These are phyloP conservation scores for Pisolithus thermaeus DNA, from an alignment of 1,284 basidiomycete genomes.

Conservation along the genomic window DNA sequence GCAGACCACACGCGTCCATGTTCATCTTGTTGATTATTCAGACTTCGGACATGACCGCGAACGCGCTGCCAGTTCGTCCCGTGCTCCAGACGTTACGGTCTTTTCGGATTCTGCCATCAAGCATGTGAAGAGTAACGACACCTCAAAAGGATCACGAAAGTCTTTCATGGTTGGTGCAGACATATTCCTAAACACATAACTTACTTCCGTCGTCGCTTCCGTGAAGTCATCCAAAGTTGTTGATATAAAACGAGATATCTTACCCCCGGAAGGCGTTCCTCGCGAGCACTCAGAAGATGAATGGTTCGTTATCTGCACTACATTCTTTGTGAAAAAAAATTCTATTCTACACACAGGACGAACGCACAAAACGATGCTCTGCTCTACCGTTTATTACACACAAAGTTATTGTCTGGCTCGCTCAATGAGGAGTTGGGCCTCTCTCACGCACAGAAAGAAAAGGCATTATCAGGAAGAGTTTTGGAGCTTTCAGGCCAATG, in stretches of 20 bases:
- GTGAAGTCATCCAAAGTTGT: conserved; percentile 70
- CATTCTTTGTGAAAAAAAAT: background rate
- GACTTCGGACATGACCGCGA: conserved; percentile 40
- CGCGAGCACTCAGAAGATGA: conserved; percentile 43
- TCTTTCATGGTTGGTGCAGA: conserved; percentile 63
- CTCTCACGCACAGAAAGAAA: conserved; percentile 59
- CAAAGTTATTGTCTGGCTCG: conserved; percentile 67
- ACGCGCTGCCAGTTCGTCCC: conserved; percentile 29
- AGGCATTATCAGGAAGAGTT: conserved; percentile 65
- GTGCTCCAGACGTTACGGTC: conserved; percentile 43
- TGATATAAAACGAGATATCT: conserved; percentile 41
- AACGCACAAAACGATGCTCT: conserved; percentile 70
- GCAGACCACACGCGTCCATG: background rate
- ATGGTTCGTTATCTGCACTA: conserved; percentile 9
- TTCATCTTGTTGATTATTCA: conserved; percentile 8
- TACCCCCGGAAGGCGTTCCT: conserved; percentile 31
- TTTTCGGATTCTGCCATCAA: conserved; percentile 43
- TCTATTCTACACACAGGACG: conserved; percentile 38
- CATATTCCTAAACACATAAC: background rate
- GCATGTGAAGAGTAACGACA: conserved; percentile 16
- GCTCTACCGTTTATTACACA: conserved; percentile 72
- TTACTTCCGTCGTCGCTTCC: conserved; percentile 2
- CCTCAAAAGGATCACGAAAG: conserved; percentile 45
- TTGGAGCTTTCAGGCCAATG: conserved; percentile 60
- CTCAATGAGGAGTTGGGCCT: conserved; percentile 54